Evolutionary conservation across 257 asterid genomes (phyloP), one percentile per base, ranked within the genome.

Genomic region (Scutellaria galericulata): DNA sequence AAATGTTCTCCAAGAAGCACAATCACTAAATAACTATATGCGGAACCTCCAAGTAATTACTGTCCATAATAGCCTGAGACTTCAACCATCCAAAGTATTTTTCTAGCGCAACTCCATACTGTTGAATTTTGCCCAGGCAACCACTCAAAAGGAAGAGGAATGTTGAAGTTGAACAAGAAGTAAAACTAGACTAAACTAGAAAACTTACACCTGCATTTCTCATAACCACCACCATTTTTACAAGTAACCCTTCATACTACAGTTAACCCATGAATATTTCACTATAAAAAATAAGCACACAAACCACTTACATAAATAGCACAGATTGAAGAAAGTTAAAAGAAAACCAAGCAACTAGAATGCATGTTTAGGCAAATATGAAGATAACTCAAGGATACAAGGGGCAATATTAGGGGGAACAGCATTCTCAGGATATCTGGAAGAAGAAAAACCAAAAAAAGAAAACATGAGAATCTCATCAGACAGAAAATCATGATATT

Each of bases 341-440:
- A 40, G 70, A 55, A 18, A 53, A 56, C 48, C 64, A 75, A 79
- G 40, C 11, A 18, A 69, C 50, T 10, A 46, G 18, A 12, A 79
- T 52, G 39, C 74, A 54, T 40, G 39, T 59, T 39, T 65, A 59
- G 13, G 68, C 18, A 39, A 15, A 61, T 18, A 42, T 46, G 11
- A 40, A 69, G 42, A 62, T 56, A 53, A 56, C 31, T 64, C 54
- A 86, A 90, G 98, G 98, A 92, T 92, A 92, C 98, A 84, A 70
- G 95, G 96, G 71, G 89, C 95, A 64, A 94, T 84, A 85, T 88
- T 89, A 66, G 95, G 93, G 65, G 99, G 99, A 78, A 90, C 76
- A 27, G 96, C 92, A 82, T 87, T 89, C 80, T 84, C 77, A 41
- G 86, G 51, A 76, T 94, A 94, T 78, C 99, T 94, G 98, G 81